Percentiles rank a stretch among this genome's conserved stretches.
Evolutionary conservation across 2,329 filamentous ascomycete genomes (phyloP).

Genomic region (Cladosporium sp.): DNA sequence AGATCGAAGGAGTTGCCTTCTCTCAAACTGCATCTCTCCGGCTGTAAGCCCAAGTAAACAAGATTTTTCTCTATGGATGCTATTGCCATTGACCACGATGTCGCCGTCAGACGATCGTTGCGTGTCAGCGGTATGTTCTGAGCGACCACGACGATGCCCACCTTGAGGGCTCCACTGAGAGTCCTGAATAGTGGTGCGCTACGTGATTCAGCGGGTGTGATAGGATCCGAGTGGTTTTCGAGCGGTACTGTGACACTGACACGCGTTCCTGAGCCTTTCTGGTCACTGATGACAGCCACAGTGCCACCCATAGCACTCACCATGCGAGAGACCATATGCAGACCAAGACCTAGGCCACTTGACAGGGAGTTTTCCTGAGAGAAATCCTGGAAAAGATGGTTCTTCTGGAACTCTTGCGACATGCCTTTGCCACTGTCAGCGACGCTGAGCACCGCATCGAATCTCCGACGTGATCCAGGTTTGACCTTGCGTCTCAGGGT

Average conservation of each 20-base stretch:
- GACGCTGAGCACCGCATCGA: constrained; percentile 41
- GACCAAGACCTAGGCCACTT: constrained; percentile 64
- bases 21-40: background rate
- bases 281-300: constrained; percentile 44
- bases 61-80: constrained; percentile 1
- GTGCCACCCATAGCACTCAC: constrained; percentile 62
- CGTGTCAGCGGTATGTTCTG: background rate
- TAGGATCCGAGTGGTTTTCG: background rate
- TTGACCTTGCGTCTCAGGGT: background rate
- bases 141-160: background rate
- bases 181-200: background rate
- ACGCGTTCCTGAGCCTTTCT: background rate
- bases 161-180: background rate
- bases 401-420: constrained; percentile 61
- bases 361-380: constrained; percentile 64
- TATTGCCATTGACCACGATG: background rate
- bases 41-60: background rate
- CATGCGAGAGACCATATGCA: constrained; percentile 64
- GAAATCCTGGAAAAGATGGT: constrained; percentile 66
- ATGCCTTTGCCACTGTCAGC: constrained; percentile 69
- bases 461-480: background rate
- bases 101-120: background rate
- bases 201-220: background rate
- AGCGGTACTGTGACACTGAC: background rate
- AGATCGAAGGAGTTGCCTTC: background rate